These are phyloP conservation scores for Agrostemma githago DNA, from an alignment of 148 eudicot genomes.

Conservation along the genomic window DNA sequence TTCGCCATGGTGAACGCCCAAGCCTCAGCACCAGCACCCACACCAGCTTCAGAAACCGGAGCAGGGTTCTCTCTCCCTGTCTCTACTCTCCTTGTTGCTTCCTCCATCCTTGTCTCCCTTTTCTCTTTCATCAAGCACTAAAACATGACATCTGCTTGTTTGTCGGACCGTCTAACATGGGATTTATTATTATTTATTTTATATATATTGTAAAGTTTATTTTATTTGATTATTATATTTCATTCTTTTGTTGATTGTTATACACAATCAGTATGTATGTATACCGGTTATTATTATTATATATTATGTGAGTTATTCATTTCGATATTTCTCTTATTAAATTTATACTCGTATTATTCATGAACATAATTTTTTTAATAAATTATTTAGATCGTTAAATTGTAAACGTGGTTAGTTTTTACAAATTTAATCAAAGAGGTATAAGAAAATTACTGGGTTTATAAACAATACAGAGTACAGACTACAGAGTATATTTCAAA, in stretches of 20 bases:
- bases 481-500: too few species aligned
- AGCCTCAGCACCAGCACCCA: slow-evolving; percentile 10
- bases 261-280: slow-evolving; percentile 3
- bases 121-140: slow-evolving; percentile 15
- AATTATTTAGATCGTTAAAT: too few species aligned
- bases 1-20: slow-evolving; percentile 1
- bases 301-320: too few species aligned
- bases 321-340: too few species aligned
- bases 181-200: not conserved
- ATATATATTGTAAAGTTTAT: not conserved
- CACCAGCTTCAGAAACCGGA: slow-evolving; percentile 6
- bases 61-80: slow-evolving; percentile 16
- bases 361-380: too few species aligned
- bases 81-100: slow-evolving; percentile 7
- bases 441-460: too few species aligned
- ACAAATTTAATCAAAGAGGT: too few species aligned
- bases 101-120: slow-evolving; percentile 11
- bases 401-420: too few species aligned
- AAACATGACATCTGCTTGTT: too few species aligned
- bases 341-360: too few species aligned
- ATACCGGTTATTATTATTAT: not conserved
- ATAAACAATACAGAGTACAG: too few species aligned
- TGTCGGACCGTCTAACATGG: too few species aligned
- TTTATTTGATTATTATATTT: not conserved
- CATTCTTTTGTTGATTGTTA: slow-evolving; percentile 3